Conservation (phyloP, 805 yeast species). For the Dipodascus geniculatus region DNA sequence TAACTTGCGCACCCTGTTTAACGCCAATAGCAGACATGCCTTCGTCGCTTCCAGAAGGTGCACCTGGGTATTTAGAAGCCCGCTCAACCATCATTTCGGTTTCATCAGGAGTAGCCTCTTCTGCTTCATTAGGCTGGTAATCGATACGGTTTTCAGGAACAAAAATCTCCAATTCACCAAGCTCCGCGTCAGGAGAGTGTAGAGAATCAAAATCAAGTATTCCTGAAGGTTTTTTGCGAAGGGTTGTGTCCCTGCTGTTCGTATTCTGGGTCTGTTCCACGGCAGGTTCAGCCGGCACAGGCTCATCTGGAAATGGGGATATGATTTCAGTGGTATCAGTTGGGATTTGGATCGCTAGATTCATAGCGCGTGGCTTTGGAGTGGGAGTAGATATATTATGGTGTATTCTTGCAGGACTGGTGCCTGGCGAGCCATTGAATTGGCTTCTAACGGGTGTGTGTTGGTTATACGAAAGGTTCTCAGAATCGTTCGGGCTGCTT, state of each 20-base stretch:
- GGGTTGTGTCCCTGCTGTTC: neutral
- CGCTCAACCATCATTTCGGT: neutral
- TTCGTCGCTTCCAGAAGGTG: neutral
- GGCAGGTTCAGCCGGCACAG: too few relatives aligned
- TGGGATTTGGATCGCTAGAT: neutral
- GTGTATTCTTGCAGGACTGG: neutral
- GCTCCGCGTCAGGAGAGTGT: neutral
- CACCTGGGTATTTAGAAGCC: neutral
- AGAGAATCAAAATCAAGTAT: neutral
- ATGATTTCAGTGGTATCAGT: conserved; percentile 1
- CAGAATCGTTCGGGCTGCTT: neutral
- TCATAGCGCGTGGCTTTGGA: neutral
- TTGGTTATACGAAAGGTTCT: too few relatives aligned
- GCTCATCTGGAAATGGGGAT: neutral
- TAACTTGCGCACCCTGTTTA: neutral
- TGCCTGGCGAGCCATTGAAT: neutral
- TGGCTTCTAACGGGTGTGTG: too few relatives aligned
- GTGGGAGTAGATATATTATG: neutral
- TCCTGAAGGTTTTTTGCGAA: neutral
- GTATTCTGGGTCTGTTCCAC: neutral
- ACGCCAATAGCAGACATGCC: neutral
- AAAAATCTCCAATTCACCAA: neutral
- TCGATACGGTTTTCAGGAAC: neutral
- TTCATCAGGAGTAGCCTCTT: neutral
- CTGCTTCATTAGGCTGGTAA: neutral